These are phyloP conservation scores for Ciborinia camelliae DNA, from an alignment of 2,329 filamentous ascomycete genomes.

Conservation along the genomic window DNA sequence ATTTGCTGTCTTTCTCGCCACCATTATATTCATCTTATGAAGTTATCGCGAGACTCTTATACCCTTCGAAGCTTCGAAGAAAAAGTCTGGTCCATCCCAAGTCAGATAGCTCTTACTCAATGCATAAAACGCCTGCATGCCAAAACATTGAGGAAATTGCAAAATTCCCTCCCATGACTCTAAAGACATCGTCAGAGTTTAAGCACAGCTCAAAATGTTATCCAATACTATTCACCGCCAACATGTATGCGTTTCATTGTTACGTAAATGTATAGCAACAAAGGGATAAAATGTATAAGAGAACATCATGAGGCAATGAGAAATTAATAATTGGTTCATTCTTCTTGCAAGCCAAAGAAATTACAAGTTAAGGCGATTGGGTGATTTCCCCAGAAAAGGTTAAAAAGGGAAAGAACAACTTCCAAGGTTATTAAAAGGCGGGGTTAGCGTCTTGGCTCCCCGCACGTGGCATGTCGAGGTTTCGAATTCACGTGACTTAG, in stretches of 20 bases:
- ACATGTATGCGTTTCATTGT: conserved; percentile 15
- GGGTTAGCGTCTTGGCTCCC: conserved; percentile 11
- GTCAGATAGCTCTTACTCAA: background rate
- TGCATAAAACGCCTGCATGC: conserved; percentile 10
- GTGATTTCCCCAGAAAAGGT: conserved; percentile 15
- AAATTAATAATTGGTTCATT: conserved; percentile 8
- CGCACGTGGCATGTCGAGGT: background rate
- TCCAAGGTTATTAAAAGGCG: conserved; percentile 16
- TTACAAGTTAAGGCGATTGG: background rate
- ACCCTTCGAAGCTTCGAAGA: background rate
- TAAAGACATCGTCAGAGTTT: conserved; percentile 15
- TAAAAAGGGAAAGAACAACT: conserved; percentile 6
- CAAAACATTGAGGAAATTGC: conserved; percentile 13
- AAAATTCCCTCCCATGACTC: conserved; percentile 15
- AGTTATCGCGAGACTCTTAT: conserved; percentile 13
- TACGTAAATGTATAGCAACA: conserved; percentile 16
- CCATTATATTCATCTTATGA: background rate
- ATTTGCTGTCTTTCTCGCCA: background rate
- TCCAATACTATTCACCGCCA: conserved; percentile 18
- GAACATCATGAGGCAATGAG: conserved; percentile 11
- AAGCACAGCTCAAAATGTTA: conserved; percentile 4
- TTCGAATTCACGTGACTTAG: background rate
- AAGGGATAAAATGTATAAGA: background rate
- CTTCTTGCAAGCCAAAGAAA: conserved; percentile 6
- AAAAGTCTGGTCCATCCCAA: background rate